Base-by-base conservation (phyloP, 257 asterid species). In the Ajuga chamaepitys region DNA sequence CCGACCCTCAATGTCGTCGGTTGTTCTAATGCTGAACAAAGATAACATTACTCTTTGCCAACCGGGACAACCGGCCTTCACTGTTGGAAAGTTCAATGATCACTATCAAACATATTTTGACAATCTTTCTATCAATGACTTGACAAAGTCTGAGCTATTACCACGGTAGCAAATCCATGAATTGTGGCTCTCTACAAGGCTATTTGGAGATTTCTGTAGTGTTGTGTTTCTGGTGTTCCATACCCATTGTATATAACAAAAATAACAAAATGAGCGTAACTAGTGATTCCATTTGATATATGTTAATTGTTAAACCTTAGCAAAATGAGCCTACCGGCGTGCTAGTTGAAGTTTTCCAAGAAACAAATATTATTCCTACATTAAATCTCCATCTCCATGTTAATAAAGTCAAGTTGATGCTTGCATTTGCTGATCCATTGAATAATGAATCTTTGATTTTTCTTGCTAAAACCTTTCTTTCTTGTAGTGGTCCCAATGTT, bases 1-100 rank as follows among this genome's bases (percentile, higher is more conserved):
- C 28, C 58, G 81, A 51, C 81, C 81, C 24, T 62, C 54, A 20
- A 72, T 72, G 75, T 66, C 81, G 1, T 61, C 72, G 3, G 58
- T 72, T n/a, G 62, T 71, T 20, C 41, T 41, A 12, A 72, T 77
- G 78, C 72, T 77, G n/a, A 67, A 42, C 17, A 26, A 57, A 50
- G 21, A 28, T 9, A 14, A 58, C 7, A 40, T 46, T 5, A 4
- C 55, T n/a, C 52, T 67, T n/a, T 37, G 57, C 16, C 24, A 59
- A 16, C 77, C 74, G 0, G 14, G 38, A 14, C 48, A 8, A 8
- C 74, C 81, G 3, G 74, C 68, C 2, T 53, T 66, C 56, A 58
- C 13, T 7, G 3, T 21, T 24, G 44, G 28, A 5, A 57, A 57
- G 46, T 58, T 58, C 34, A 9, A 7, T 20, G 20, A 18, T 58